Percentiles rank a stretch among this genome's conserved stretches.
Evolutionary conservation across 257 asterid species (phyloP).

Genomic region (Jasminum sambac): DNA sequence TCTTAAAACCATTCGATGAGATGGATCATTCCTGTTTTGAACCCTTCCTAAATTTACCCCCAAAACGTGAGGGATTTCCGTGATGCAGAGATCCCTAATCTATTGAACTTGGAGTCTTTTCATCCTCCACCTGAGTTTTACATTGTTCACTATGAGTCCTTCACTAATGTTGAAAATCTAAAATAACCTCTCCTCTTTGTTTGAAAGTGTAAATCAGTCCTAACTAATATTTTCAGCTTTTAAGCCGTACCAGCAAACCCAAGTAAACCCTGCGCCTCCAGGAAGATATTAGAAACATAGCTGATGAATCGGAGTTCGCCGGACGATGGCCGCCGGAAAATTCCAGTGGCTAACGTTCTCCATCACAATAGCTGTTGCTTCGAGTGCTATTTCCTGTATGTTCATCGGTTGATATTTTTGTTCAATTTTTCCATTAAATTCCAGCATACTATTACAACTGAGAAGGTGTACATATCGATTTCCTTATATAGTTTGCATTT

Average conservation of each 20-base stretch:
- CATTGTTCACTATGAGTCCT: not conserved
- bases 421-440: not conserved
- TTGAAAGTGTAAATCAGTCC: not conserved
- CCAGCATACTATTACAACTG: not conserved
- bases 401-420: not conserved
- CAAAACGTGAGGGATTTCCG: too few relatives aligned
- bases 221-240: not conserved
- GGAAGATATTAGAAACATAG: not conserved
- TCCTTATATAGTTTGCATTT: constrained; percentile 40
- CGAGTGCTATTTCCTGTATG: constrained; percentile 46
- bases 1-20: too few relatives aligned
- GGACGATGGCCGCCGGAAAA: constrained; percentile 37
- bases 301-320: constrained; percentile 1
- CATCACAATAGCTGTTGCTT: constrained; percentile 40
- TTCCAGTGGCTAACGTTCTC: constrained; percentile 48
- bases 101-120: too few relatives aligned
- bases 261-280: not conserved
- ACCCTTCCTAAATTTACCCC: too few relatives aligned
- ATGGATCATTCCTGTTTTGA: too few relatives aligned
- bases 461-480: constrained; percentile 6
- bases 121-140: too few relatives aligned
- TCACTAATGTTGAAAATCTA: not conserved
- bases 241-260: not conserved
- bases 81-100: too few relatives aligned
- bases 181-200: not conserved